Evolutionary conservation across 345 rosid genomes (phyloP).

Genomic region (Noccaea caerulescens): DNA sequence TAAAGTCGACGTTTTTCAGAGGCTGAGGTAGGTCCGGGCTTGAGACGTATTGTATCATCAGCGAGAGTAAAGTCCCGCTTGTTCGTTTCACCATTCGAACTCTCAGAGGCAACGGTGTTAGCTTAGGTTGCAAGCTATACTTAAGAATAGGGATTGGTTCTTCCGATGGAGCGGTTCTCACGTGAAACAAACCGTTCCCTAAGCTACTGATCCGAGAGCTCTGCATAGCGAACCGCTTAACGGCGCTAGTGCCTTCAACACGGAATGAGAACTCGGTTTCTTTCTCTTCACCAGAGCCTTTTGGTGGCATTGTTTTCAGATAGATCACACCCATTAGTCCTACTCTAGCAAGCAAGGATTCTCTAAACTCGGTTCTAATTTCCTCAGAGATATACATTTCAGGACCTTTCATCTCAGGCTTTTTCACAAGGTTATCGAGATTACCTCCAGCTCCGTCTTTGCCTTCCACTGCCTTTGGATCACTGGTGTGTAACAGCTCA

Average conservation of each 20-base stretch:
- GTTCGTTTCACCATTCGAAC: constrained; percentile 77
- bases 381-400: constrained; percentile 90
- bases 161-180: constrained; percentile 85
- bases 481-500: constrained; percentile 88
- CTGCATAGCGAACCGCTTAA: constrained; percentile 84
- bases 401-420: constrained; percentile 91
- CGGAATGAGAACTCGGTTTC: constrained; percentile 94
- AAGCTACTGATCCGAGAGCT: constrained; percentile 77
- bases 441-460: constrained; percentile 53
- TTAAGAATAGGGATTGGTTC: constrained; percentile 89
- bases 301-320: constrained; percentile 78
- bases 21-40: constrained; percentile 79
- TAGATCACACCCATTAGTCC: constrained; percentile 94
- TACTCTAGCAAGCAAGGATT: constrained; percentile 87
- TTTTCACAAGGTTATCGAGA: constrained; percentile 80
- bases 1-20: constrained; percentile 70
- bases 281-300: constrained; percentile 70
- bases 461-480: constrained; percentile 47
- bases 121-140: constrained; percentile 84
- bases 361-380: constrained; percentile 93
- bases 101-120: constrained; percentile 88
- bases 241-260: constrained; percentile 68
- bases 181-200: constrained; percentile 87
- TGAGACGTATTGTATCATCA: constrained; percentile 95
- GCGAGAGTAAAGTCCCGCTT: constrained; percentile 92